These are phyloP conservation scores for Neckera pumila DNA, from an alignment of 225 moss, liverwort and hornwort genomes.

Conservation along the genomic window DNA sequence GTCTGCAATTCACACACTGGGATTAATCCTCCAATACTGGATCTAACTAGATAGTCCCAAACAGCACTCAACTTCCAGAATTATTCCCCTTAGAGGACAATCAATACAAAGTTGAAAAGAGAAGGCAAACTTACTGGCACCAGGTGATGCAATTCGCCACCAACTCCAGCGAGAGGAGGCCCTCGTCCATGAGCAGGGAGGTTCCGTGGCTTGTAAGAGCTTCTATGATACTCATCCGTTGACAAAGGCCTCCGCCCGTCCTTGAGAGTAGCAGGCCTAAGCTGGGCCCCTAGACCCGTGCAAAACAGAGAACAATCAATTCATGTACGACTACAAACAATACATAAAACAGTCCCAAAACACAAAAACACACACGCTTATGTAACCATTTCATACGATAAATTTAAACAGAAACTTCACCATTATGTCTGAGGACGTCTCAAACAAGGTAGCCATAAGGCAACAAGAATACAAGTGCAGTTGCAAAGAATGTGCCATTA, in stretches of 20 bases:
- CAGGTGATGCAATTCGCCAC: conserved; percentile 84
- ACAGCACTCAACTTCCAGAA: neutral
- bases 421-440: neutral
- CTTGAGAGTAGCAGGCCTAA: conserved; percentile 74
- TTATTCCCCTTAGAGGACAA: neutral
- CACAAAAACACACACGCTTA: neutral
- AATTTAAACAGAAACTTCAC: neutral
- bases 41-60: neutral
- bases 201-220: conserved; percentile 79
- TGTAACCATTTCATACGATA: neutral
- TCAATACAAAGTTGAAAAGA: neutral
- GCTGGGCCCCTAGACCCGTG: conserved; percentile 48
- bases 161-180: conserved; percentile 80
- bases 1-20: conserved; percentile 23
- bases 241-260: conserved; percentile 93
- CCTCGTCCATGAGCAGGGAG: conserved; percentile 93
- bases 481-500: neutral
- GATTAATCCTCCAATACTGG: neutral
- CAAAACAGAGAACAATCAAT: neutral
- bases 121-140: conserved; percentile 58
- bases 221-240: conserved; percentile 94
- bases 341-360: neutral
- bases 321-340: neutral
- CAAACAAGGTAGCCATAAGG: neutral
- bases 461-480: neutral